phyloP scores from a whole-genome alignment of 495 filamentous ascomycete species.

The Copromyces sp. region DNA sequence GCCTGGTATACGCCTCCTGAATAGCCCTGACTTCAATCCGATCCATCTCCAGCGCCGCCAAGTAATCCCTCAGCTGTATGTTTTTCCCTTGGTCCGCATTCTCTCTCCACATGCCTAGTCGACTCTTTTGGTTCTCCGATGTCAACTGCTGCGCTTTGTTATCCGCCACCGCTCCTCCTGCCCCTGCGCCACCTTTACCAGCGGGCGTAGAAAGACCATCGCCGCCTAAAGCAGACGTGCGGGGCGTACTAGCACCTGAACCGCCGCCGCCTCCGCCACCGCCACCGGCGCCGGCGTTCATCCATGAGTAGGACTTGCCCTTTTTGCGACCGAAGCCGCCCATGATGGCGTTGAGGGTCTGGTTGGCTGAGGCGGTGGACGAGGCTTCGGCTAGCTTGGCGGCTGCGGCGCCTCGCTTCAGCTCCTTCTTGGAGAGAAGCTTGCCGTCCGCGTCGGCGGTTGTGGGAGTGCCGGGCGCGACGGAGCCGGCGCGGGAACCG shows the following conservation, averaged over 20 bases:
- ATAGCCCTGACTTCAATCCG: slow-evolving; percentile 44
- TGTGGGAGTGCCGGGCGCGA: slow-evolving; percentile 38
- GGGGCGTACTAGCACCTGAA: slow-evolving; percentile 39
- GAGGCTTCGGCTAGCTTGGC: slow-evolving; percentile 40
- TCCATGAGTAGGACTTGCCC: slow-evolving; percentile 50
- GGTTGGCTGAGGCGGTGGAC: slow-evolving; percentile 46
- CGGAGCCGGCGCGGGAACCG: slow-evolving; percentile 34
- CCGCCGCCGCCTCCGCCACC: slow-evolving; percentile 16
- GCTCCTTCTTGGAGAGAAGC: slow-evolving; percentile 46
- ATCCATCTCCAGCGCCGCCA: slow-evolving; percentile 52
- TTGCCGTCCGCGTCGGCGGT: slow-evolving; percentile 37
- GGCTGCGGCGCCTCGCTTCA: slow-evolving; percentile 48
- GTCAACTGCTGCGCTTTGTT: slow-evolving; percentile 11
- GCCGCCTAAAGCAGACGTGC: slow-evolving; percentile 16
- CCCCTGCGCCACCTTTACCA: slow-evolving; percentile 2
- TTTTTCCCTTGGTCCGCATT: slow-evolving; percentile 48
- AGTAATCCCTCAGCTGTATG: slow-evolving; percentile 62
- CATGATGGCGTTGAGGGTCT: slow-evolving; percentile 43
- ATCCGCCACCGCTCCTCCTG: slow-evolving; percentile 5
- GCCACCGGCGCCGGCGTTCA: slow-evolving; percentile 26
- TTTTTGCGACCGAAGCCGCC: slow-evolving; percentile 44
- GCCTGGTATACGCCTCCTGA: slow-evolving; percentile 40
- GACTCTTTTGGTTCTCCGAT: slow-evolving; percentile 28
- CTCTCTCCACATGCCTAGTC: slow-evolving; percentile 54
- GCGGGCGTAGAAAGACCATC: slow-evolving; percentile 20